Conservation (phyloP, 2,329 filamentous ascomycete genomes). For the Trichoderma sp. region DNA sequence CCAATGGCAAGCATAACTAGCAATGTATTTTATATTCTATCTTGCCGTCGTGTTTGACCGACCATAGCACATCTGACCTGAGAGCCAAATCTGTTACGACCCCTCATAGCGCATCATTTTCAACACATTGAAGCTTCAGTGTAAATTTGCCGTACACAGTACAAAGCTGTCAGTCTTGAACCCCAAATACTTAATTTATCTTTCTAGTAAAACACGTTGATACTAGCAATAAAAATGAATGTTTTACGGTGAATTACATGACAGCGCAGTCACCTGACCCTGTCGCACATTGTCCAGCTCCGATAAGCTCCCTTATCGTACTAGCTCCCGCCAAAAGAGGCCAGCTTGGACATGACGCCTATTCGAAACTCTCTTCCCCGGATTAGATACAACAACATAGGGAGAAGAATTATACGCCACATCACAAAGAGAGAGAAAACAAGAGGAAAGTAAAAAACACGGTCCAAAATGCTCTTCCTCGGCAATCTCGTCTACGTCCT, state of each 20-base stretch:
- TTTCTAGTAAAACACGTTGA: no score
- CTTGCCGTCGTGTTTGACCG: no score
- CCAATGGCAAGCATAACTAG: no score
- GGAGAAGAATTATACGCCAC: neutral
- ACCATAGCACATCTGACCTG: no score
- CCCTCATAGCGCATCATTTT: no score
- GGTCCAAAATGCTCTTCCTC: constrained; percentile 60
- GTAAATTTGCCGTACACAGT: no score
- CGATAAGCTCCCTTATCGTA: constrained; percentile 19
- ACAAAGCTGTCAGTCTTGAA: no score
- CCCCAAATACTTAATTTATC: no score
- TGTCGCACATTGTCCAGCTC: neutral
- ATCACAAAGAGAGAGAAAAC: neutral
- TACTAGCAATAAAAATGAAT: neutral
- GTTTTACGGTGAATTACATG: neutral
- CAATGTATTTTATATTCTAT: no score
- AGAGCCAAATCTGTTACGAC: no score
- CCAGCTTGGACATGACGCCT: constrained; percentile 15
- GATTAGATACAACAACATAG: neutral
- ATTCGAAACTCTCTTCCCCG: neutral
- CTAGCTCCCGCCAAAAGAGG: constrained; percentile 14
- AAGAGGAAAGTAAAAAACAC: neutral
- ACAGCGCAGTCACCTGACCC: constrained; percentile 11
- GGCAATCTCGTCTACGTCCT: constrained; percentile 72
- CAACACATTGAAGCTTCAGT: no score